A percentile compares a stretch with the other conserved stretches of the same genome.
Evolutionary conservation across 2,329 filamentous ascomycete species (phyloP).

Genomic region (Stenocarpella maydis): DNA sequence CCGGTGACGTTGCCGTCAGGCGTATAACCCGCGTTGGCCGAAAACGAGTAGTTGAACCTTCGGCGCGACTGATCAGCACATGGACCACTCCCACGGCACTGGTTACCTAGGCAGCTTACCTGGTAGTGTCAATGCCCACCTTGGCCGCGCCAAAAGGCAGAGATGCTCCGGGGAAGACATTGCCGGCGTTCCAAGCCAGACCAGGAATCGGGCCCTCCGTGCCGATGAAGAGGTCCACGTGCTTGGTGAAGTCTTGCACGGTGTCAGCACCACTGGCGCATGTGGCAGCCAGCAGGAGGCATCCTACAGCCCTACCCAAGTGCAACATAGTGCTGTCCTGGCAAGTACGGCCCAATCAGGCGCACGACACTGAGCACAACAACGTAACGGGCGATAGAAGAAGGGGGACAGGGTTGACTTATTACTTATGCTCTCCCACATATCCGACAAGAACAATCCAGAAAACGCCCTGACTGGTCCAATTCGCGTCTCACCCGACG

Average conservation of each 20-base stretch:
- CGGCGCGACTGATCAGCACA: neutral
- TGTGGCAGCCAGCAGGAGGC: slow-evolving; percentile 4
- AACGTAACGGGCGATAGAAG: neutral
- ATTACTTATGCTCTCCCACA: slow-evolving; percentile 8
- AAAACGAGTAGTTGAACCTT: slow-evolving; percentile 18
- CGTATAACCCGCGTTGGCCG: slow-evolving; percentile 38
- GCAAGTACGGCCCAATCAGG: neutral
- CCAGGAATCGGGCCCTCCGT: slow-evolving; percentile 54
- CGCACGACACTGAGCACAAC: neutral
- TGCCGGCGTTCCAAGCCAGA: slow-evolving; percentile 49
- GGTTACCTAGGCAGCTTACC: slow-evolving; percentile 45
- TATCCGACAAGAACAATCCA: neutral
- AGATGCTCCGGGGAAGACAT: slow-evolving; percentile 59
- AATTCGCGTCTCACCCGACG: neutral
- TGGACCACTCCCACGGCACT: neutral
- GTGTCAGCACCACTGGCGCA: slow-evolving; percentile 2
- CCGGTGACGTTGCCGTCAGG: slow-evolving; percentile 61
- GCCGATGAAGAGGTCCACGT: slow-evolving; percentile 60
- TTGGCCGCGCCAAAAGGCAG: slow-evolving; percentile 58
- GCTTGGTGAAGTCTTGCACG: slow-evolving; percentile 47
- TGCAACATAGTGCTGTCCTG: neutral
- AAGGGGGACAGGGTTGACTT: neutral
- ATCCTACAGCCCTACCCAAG: neutral
- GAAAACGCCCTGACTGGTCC: slow-evolving; percentile 9
- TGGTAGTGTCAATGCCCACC: slow-evolving; percentile 61